Base-by-base conservation (phyloP, 192 early-diverging fungal genomes). In the Phycomyces nitens region DNA sequence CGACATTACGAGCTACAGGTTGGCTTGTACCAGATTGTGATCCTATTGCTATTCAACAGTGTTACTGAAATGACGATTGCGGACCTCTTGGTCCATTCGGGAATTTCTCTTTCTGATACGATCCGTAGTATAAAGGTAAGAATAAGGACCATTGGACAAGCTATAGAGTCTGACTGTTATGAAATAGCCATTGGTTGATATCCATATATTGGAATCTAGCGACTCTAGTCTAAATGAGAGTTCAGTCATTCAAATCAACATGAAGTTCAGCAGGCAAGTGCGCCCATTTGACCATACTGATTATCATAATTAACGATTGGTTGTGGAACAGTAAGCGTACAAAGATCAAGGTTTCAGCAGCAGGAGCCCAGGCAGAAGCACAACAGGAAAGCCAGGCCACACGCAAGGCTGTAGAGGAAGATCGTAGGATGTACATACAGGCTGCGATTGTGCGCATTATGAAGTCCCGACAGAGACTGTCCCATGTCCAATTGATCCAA, bases 381-480 rank as follows among this genome's bases (percentile, higher is more conserved):
- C 81, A 75, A 15, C 73, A 84, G 43, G 90, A 92, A 70, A 82
- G 70, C 15, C 80, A 77, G 27, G 74, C 79, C 10, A 84, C 84
- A 2, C 70, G 78, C 10, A 70, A 78, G 57, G 82, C 86, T 5
- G 86, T 94, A 5, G 89, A 94, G 12, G 88, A 92, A 55, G 92
- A 94, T 65, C 72, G 92, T 11, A 82, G 80, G 64, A 72, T 93
- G 29, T 91, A 84, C 60, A 58, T 94, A 8, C 86, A 93, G 78
- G 93, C 96, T 6, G 96, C 97, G 0, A 96, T 99, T 81, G 97
- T 99, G 42, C 92, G 97, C 18, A 94, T 99, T 66, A 99, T 99
- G 97, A 99, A 99, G 82, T 92, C 95, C 1, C 89, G 96, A 38
- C 95, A 98, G 77, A 82, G 82, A 43, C 77, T 98, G 79, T 86